Evolutionary conservation across 257 asterid species (phyloP), one percentile per base, ranked within the genome.

Genomic region (Penstemon barbatus): DNA sequence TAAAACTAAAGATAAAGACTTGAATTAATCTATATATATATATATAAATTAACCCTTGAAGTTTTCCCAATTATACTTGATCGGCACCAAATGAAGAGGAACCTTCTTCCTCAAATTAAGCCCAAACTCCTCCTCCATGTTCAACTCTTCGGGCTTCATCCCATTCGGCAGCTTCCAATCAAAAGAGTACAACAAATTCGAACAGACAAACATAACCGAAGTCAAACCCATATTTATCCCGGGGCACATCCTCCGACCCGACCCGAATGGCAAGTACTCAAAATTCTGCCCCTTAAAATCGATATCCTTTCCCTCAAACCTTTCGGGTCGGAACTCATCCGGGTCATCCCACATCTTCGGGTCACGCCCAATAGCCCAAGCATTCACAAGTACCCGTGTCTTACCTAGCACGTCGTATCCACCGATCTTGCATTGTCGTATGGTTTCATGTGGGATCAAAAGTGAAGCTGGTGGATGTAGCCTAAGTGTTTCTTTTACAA

Each of bases 361-460:
- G 50, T 66, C 70, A 15, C 70, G 52, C 48, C 71, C 71, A 9
- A 66, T 66, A 36, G 71, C 57, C 69, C 57, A 64, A 6, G 57
- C 69, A 10, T 37, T 64, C 12, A 64, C 57, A n/a, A 64, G 48
- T 8, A 66, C 41, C 39, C 71, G 53, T 3, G 71, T 66, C 39
- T 53, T 51, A 5, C 39, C 38, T 7, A 50, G 4, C 36, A 65
- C 59, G 49, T 50, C 70, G 36, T 65, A 65, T 44, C 70, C 70
- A 10, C 70, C 59, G 45, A 65, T 65, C 55, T 65, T 65, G 57
- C 59, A 48, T 36, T 65, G 37, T 18, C 70, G 38, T n/a, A 65
- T 12, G 45, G 70, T 65, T 13, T 65, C 70, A 39, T 7, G 70
- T 12, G 71, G 71, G 33, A 52, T 7, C 38, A 66, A 15, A n/a